phyloP scores from a whole-genome alignment of 2,329 filamentous ascomycete genomes.

The Alternaria arbusti region DNA sequence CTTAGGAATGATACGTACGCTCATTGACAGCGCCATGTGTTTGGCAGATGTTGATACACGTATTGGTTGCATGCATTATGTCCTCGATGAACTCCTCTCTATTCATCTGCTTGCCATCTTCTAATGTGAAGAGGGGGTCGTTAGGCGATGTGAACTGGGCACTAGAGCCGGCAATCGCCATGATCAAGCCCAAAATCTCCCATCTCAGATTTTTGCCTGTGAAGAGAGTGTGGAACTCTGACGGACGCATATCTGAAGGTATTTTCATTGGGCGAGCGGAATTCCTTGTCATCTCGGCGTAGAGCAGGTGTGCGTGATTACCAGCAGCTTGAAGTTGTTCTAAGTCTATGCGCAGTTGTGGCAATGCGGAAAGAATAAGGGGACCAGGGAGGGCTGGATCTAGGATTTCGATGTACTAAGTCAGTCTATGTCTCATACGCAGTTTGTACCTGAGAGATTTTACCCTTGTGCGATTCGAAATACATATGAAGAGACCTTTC shows the following conservation, averaged over 20 bases:
- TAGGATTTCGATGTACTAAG: neutral
- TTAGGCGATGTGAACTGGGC: slow-evolving; percentile 41
- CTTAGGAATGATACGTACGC: slow-evolving; percentile 3
- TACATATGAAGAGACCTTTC: slow-evolving; percentile 37
- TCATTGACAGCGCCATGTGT: slow-evolving; percentile 46
- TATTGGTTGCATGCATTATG: slow-evolving; percentile 43
- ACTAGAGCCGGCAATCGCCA: slow-evolving; percentile 36
- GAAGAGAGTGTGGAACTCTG: slow-evolving; percentile 42
- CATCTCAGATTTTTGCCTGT: slow-evolving; percentile 45
- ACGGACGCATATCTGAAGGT: slow-evolving; percentile 37
- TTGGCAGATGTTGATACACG: slow-evolving; percentile 45
- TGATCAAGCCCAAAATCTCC: slow-evolving; percentile 42
- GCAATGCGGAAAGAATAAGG: slow-evolving; percentile 38
- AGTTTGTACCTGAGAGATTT: neutral
- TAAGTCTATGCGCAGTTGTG: slow-evolving; percentile 40
- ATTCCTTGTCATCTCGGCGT: slow-evolving; percentile 42
- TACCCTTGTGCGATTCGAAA: slow-evolving; percentile 31
- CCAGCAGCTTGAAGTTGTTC: slow-evolving; percentile 27
- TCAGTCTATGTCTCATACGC: neutral
- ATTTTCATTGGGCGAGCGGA: slow-evolving; percentile 41
- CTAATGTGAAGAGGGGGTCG: slow-evolving; percentile 39
- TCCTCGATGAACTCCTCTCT: slow-evolving; percentile 43
- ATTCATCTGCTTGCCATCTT: slow-evolving; percentile 38
- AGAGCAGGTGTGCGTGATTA: slow-evolving; percentile 27
- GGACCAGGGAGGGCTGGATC: slow-evolving; percentile 36